Conservation (phyloP, 805 yeast species). For the Candida nemodendra region DNA sequence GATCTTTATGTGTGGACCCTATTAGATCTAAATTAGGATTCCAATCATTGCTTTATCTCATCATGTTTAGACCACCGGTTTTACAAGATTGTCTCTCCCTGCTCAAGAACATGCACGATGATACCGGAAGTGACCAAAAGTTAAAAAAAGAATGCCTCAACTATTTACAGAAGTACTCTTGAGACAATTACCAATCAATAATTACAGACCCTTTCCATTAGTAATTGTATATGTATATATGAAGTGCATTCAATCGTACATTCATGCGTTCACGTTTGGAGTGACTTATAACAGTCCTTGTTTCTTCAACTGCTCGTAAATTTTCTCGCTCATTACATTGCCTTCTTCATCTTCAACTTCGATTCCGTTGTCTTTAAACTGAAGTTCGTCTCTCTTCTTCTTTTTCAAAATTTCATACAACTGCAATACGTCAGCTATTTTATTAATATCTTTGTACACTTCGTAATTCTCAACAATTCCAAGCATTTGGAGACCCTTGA, state of each 20-base stretch:
- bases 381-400: conserved; percentile 37
- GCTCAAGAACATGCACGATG: conserved; percentile 45
- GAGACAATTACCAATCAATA: too few relatives aligned
- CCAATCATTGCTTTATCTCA: conserved; percentile 74
- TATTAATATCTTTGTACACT: conserved; percentile 61
- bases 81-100: conserved; percentile 51
- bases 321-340: conserved; percentile 82
- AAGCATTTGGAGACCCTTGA: conserved; percentile 67
- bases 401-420: conserved; percentile 50
- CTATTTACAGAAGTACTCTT: conserved; percentile 46
- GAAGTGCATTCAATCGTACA: too few relatives aligned
- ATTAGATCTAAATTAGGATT: conserved; percentile 77
- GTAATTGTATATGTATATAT: too few relatives aligned
- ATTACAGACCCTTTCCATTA: too few relatives aligned
- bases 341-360: conserved; percentile 94
- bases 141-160: conserved; percentile 46
- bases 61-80: conserved; percentile 90
- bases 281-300: conserved; percentile 69
- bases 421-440: conserved; percentile 63
- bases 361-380: conserved; percentile 51
- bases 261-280: not conserved
- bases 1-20: conserved; percentile 82
- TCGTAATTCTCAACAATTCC: conserved; percentile 56
- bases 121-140: conserved; percentile 42
- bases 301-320: conserved; percentile 78